Percentiles rank a stretch among this genome's conserved stretches.
Evolutionary conservation across 2,329 filamentous ascomycete species (phyloP).

Genomic region (Colletotrichum orbiculare): DNA sequence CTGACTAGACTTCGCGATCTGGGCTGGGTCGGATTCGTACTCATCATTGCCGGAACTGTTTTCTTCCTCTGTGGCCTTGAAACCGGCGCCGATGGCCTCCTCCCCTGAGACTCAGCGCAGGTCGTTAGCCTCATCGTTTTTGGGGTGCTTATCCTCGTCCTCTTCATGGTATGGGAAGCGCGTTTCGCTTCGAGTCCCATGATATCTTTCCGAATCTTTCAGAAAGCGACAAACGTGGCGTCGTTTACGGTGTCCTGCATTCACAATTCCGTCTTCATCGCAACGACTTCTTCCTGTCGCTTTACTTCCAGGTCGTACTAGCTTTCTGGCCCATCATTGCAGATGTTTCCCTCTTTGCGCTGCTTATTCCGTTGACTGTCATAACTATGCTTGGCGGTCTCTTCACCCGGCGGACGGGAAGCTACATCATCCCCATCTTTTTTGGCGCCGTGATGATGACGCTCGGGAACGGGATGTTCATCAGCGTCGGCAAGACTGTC

Average conservation of each 20-base stretch:
- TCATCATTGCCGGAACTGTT: constrained; percentile 66
- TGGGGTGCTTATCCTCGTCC: constrained; percentile 52
- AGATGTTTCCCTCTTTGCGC: constrained; percentile 61
- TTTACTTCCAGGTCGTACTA: constrained; percentile 69
- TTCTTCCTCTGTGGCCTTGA: constrained; percentile 72
- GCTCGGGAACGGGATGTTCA: constrained; percentile 67
- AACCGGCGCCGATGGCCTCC: constrained; percentile 62
- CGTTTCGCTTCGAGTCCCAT: constrained; percentile 65
- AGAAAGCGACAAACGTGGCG: constrained; percentile 60
- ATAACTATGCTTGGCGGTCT: constrained; percentile 42
- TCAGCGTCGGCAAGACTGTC: constrained; percentile 63
- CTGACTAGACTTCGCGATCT: constrained; percentile 63
- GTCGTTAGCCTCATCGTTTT: constrained; percentile 65
- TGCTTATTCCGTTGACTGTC: constrained; percentile 48
- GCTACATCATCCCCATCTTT: constrained; percentile 68
- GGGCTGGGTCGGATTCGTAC: constrained; percentile 61
- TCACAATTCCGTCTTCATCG: constrained; percentile 58
- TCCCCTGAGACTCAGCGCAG: constrained; percentile 62
- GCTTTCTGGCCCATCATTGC: constrained; percentile 63
- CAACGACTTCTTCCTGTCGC: constrained; percentile 68
- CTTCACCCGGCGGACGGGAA: constrained; percentile 72
- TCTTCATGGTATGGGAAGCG: constrained; percentile 64
- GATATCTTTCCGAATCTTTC: constrained; percentile 66
- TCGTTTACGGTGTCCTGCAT: constrained; percentile 49
- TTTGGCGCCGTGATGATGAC: constrained; percentile 64